Evolutionary conservation across 192 early-diverging fungal species (phyloP).

Genomic region (Coemansia sp.): DNA sequence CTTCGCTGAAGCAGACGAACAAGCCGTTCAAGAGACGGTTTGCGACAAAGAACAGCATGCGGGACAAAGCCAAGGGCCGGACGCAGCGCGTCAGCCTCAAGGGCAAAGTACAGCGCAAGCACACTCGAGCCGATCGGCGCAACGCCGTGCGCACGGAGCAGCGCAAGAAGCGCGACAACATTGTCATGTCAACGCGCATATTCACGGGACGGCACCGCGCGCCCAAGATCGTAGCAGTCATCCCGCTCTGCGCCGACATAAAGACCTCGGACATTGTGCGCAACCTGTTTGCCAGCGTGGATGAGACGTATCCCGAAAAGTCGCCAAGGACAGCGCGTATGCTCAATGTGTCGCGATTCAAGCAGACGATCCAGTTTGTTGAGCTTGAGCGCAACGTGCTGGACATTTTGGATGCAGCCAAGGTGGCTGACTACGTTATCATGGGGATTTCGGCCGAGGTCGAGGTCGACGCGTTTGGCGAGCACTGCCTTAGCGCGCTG

Average conservation of each 20-base stretch:
- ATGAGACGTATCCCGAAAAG: conserved; percentile 53
- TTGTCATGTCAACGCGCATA: conserved; percentile 71
- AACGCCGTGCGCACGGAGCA: conserved; percentile 81
- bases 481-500: conserved; percentile 79
- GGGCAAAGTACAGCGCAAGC: conserved; percentile 55
- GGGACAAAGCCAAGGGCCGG: conserved; percentile 84
- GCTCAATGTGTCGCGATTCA: conserved; percentile 78
- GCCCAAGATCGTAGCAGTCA: conserved; percentile 89
- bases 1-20: conserved; percentile 89
- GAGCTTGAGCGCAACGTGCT: conserved; percentile 77
- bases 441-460: conserved; percentile 85
- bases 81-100: conserved; percentile 66
- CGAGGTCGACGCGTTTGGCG: conserved; percentile 95
- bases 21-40: conserved; percentile 97
- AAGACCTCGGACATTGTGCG: conserved; percentile 53
- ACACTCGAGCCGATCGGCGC: conserved; percentile 76
- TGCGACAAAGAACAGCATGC: conserved; percentile 78
- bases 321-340: conserved; percentile 8
- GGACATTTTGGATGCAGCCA: conserved; percentile 86
- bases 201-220: conserved; percentile 83
- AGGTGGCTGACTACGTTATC: conserved; percentile 90
- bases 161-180: conserved; percentile 79
- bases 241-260: conserved; percentile 87
- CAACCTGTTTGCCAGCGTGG: conserved; percentile 58
- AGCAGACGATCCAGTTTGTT: conserved; percentile 88